phyloP scores from a whole-genome alignment of 2,329 filamentous ascomycete species.

The Venturia effusa region DNA sequence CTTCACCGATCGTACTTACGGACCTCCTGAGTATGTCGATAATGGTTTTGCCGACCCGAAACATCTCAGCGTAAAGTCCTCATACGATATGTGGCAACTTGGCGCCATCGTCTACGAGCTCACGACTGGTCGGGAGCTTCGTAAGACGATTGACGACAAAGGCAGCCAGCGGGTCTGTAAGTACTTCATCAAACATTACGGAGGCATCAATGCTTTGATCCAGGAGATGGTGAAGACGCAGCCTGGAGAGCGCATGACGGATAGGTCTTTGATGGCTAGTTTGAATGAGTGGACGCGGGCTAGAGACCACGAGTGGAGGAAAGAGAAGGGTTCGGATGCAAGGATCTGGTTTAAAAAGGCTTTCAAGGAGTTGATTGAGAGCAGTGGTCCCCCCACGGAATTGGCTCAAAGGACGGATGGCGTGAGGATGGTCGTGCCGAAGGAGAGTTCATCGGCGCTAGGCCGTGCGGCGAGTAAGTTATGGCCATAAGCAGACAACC shows the following conservation, averaged over 20 bases:
- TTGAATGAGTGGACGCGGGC: neutral
- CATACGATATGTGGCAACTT: neutral
- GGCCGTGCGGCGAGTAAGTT: neutral
- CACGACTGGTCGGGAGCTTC: neutral
- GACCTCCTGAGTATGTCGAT: neutral
- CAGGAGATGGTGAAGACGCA: neutral
- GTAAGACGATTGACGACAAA: neutral
- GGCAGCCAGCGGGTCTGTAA: neutral
- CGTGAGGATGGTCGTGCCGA: neutral
- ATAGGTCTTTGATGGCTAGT: neutral
- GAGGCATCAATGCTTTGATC: neutral
- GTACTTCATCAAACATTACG: neutral
- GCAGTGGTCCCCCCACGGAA: neutral
- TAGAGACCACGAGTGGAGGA: neutral
- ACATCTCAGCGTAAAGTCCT: neutral
- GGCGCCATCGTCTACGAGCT: neutral
- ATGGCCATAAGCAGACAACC: neutral
- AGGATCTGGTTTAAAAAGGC: neutral
- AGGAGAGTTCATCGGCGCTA: neutral
- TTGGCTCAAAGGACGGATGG: neutral
- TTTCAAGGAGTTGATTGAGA: neutral
- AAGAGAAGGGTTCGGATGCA: neutral
- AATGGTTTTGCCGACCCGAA: neutral
- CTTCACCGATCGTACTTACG: neutral
- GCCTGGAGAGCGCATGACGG: neutral